Base-by-base conservation (phyloP, 2,329 filamentous ascomycete species). In the Cadophora gregata region DNA sequence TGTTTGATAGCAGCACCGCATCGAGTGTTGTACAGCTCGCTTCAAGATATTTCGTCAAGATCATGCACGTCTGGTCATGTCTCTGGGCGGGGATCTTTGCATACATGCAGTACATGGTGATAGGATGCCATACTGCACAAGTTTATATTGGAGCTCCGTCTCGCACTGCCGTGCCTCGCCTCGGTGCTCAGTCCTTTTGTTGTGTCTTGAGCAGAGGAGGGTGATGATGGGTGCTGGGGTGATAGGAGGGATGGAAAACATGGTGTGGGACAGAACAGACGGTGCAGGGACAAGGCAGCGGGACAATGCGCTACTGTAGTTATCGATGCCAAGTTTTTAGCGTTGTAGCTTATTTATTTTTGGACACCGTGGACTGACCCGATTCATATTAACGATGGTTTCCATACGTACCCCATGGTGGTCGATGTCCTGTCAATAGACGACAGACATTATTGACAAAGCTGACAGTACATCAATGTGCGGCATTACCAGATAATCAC, bases 281-380 rank as follows among this genome's bases (percentile, higher is more conserved):
- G 42, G 21, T 19, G 42, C 42, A 47, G 10, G 42, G 38, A 42
- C n/a, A 21, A 24, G 31, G 14, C 21, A 36, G 31, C 55, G 33
- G 31, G 33, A 36, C 6, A 10, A 6, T 9, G 55, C 36, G 53
- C 55, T 58, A n/a, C n/a, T n/a, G n/a, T n/a, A 36, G 33, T 42
- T 25, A 3, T n/a, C 31, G n/a, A n/a, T 14, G n/a, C 53, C 31
- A 56, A 33, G 29, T 9, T 24, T n/a, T 58, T 58, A 58, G 55
- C 55, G 33, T 36, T 10, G 8, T 42, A 58, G 55, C 55, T 58
- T 58, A 58, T 58, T 58, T 58, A 58, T 58, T 58, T 58, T 38
- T 58, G 21, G 55, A 36, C 55, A 25, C 16, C 9, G 29, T 51
- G 48, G 10, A 51, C 24, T 51, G 48, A 29, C 24, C 25, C 14